phyloP scores from a whole-genome alignment of 2,329 filamentous ascomycete species.

The Aspergillus ruber region DNA sequence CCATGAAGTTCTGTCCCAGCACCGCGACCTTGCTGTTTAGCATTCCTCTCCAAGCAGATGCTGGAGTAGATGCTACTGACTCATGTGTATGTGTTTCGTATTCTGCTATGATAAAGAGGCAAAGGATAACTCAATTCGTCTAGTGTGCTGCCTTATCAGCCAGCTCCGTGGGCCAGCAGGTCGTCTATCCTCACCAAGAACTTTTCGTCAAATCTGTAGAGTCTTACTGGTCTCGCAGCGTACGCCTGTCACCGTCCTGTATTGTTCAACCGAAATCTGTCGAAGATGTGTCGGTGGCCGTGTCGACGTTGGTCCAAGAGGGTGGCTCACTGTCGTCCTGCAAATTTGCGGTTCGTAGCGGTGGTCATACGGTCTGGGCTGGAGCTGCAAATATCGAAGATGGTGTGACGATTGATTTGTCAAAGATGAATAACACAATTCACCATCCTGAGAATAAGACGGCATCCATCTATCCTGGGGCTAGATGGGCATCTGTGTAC shows the following conservation, averaged over 20 bases:
- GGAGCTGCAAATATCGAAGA: conserved; percentile 36
- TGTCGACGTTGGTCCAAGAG: conserved; percentile 10
- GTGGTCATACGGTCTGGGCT: conserved; percentile 37
- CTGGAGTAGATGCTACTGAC: not conserved
- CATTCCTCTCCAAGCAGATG: not conserved
- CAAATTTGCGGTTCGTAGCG: conserved; percentile 33
- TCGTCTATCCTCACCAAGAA: conserved; percentile 10
- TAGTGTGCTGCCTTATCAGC: conserved; percentile 7
- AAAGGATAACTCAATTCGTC: not conserved
- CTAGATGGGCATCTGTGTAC: conserved; percentile 16
- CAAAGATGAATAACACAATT: conserved; percentile 14
- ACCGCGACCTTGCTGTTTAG: not conserved
- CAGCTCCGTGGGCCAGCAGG: conserved; percentile 9
- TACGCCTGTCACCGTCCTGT: conserved; percentile 16
- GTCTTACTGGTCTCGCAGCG: conserved; percentile 20
- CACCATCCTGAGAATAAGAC: conserved; percentile 8
- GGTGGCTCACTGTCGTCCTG: conserved; percentile 5
- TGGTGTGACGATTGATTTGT: conserved; percentile 41
- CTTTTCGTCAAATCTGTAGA: conserved; percentile 14
- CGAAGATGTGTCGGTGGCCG: conserved; percentile 15
- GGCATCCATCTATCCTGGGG: conserved; percentile 13
- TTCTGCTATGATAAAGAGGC: not conserved
- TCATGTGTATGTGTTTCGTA: not conserved
- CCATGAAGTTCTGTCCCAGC: not conserved
- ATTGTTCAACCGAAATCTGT: conserved; percentile 18